Percentiles rank a stretch among this genome's conserved stretches.
These are phyloP conservation scores for Penicillium sclerotiorum DNA, from an alignment of 2,329 filamentous ascomycete genomes.

Conservation along the genomic window DNA sequence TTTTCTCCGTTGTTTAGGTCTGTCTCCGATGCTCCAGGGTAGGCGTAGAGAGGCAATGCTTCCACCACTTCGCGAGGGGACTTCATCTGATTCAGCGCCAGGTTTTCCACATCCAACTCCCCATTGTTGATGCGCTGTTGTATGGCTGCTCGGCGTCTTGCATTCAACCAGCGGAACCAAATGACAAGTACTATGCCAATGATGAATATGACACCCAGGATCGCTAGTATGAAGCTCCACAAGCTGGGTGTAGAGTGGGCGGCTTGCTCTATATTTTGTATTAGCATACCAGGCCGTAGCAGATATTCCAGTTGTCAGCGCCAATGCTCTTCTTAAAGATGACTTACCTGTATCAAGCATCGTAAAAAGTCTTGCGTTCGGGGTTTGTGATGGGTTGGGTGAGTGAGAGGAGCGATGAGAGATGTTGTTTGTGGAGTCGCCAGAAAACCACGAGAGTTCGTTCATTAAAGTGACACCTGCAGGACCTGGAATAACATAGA, in stretches of 20 bases:
- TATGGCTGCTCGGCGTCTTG: too few relatives aligned
- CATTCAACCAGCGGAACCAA: too few relatives aligned
- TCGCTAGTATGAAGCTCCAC: too few relatives aligned
- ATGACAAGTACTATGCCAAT: too few relatives aligned
- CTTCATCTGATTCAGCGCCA: constrained; percentile 80
- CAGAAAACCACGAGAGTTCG: constrained; percentile 75
- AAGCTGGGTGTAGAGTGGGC: too few relatives aligned
- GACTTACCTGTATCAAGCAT: constrained; percentile 50
- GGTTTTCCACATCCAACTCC: constrained; percentile 84
- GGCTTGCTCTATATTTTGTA: too few relatives aligned
- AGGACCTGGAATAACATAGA: constrained; percentile 76
- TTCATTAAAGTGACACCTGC: constrained; percentile 70
- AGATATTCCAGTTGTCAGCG: too few relatives aligned
- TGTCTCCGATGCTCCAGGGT: constrained; percentile 48
- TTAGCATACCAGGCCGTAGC: too few relatives aligned
- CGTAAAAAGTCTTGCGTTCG: constrained; percentile 49
- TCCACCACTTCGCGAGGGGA: constrained; percentile 73
- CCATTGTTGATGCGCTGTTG: too few relatives aligned
- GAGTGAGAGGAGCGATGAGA: background rate
- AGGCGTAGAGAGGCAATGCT: constrained; percentile 77
- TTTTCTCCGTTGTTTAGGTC: too few relatives aligned
- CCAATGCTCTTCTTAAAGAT: too few relatives aligned
- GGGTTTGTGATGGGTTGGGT: background rate
- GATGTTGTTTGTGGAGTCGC: constrained; percentile 61
- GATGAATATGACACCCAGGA: too few relatives aligned